These are phyloP conservation scores for Fraxinus angustifolia DNA, from an alignment of 305 asterid genomes.

Conservation along the genomic window DNA sequence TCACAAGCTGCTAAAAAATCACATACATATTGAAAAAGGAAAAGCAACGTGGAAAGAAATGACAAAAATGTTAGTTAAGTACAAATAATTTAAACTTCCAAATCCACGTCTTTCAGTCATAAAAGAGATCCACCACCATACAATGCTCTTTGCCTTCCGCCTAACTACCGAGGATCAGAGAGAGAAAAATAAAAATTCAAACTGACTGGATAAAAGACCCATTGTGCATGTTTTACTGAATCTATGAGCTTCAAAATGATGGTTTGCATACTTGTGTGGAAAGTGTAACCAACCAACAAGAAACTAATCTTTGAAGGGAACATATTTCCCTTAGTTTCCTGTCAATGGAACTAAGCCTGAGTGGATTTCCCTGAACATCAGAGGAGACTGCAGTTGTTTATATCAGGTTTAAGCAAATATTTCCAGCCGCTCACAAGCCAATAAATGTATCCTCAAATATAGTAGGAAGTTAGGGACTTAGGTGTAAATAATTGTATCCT, in stretches of 20 bases:
- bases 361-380: neutral
- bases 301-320: neutral
- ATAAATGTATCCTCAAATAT: neutral
- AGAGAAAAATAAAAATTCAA: neutral
- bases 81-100: neutral
- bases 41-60: neutral
- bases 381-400: neutral
- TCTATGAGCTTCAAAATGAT: neutral
- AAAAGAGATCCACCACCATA: neutral
- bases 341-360: neutral
- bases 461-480: neutral
- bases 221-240: neutral
- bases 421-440: neutral
- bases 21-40: neutral
- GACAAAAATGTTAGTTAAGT: neutral
- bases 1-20: conserved; percentile 1
- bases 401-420: neutral
- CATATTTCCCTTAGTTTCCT: neutral
- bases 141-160: neutral
- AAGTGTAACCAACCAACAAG: neutral
- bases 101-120: neutral
- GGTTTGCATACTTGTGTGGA: neutral
- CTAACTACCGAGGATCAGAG: neutral
- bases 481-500: neutral
- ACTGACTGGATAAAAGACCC: neutral